Evolutionary conservation across 176 grass and related monocot genomes (phyloP).

Genomic region (Neostapfia colusana): DNA sequence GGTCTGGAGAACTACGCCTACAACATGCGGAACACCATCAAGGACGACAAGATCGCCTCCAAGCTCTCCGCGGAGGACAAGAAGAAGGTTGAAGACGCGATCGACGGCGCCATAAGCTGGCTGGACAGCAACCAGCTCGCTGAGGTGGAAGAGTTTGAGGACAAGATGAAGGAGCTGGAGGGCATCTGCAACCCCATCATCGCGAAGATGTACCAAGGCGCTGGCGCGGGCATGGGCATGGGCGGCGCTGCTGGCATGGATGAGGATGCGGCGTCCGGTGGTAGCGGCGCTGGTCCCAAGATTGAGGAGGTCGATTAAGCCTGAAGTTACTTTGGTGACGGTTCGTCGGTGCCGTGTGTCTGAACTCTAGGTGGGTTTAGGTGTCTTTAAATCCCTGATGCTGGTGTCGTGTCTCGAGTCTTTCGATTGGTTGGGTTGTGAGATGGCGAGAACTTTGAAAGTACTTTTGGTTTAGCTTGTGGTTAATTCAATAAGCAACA

Average conservation of each 20-base stretch:
- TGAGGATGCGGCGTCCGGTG: constrained; percentile 45
- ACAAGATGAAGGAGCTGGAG: neutral
- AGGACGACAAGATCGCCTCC: constrained; percentile 78
- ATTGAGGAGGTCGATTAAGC: constrained; percentile 67
- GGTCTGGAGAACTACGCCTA: constrained; percentile 82
- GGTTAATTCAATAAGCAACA: neutral
- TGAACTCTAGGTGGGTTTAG: neutral
- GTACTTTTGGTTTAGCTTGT: neutral
- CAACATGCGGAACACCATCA: constrained; percentile 96
- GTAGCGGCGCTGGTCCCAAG: constrained; percentile 59
- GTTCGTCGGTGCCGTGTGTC: neutral
- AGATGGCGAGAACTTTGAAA: neutral
- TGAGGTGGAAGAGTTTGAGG: neutral
- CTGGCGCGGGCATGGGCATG: constrained; percentile 54
- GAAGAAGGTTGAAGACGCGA: neutral
- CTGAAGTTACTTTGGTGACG: neutral
- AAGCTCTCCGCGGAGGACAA: neutral
- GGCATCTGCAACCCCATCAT: neutral
- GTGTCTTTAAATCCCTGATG: neutral
- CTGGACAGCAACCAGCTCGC: neutral
- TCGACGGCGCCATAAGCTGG: neutral
- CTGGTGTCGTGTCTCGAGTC: neutral
- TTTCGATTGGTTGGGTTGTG: neutral
- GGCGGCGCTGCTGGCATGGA: constrained; percentile 55
- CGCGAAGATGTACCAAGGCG: constrained; percentile 62